Conservation (phyloP, 2,329 filamentous ascomycete genomes). For the Penicillium olsonii region DNA sequence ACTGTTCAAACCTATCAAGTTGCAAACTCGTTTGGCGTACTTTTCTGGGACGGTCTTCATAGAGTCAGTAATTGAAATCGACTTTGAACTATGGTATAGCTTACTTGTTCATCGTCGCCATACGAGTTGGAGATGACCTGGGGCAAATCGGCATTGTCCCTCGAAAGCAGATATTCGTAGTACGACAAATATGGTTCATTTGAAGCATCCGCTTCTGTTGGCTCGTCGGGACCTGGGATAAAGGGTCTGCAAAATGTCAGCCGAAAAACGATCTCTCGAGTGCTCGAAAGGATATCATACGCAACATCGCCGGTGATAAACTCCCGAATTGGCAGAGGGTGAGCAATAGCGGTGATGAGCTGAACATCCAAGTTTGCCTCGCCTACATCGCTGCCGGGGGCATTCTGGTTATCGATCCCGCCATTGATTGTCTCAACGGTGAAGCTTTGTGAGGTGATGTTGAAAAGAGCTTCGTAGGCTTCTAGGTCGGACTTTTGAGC, state of each 20-base stretch:
- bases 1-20: conserved; percentile 66
- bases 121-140: conserved; percentile 67
- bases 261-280: too few relatives aligned
- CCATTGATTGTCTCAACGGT: conserved; percentile 41
- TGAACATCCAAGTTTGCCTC: conserved; percentile 65
- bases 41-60: conserved; percentile 57
- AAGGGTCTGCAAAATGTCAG: conserved; percentile 41
- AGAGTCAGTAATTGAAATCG: conserved; percentile 21
- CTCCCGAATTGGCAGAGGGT: conserved; percentile 56
- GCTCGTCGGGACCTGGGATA: conserved; percentile 48
- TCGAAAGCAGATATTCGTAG: conserved; percentile 59
- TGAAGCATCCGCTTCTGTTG: conserved; percentile 44
- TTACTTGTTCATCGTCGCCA: conserved; percentile 60
- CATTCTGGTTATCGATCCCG: conserved; percentile 44
- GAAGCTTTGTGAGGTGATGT: conserved; percentile 43
- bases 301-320: conserved; percentile 60
- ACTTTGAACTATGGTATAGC: neutral
- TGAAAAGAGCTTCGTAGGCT: conserved; percentile 41
- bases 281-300: conserved; percentile 5
- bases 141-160: conserved; percentile 54
- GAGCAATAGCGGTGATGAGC: conserved; percentile 57
- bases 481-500: conserved; percentile 51
- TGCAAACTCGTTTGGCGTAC: conserved; percentile 64
- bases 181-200: conserved; percentile 71
- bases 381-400: conserved; percentile 40